These are phyloP conservation scores for Pneumocystis murina DNA, from an alignment of 1,139 yeast species.

Conservation along the genomic window DNA sequence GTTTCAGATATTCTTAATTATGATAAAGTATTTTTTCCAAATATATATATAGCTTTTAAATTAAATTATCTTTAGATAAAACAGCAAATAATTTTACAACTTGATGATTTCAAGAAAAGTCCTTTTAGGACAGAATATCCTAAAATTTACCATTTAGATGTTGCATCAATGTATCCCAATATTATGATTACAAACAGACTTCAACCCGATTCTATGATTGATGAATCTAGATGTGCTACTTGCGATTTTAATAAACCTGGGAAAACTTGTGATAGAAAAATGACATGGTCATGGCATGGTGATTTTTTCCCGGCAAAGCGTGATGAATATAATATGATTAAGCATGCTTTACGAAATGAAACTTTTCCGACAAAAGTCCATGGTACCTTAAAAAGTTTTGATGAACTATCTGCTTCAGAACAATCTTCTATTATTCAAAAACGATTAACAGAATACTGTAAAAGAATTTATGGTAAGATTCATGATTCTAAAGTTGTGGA, in stretches of 20 bases:
- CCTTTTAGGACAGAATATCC: conserved; percentile 67
- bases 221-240: conserved; percentile 90
- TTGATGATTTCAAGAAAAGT: conserved; percentile 42
- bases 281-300: conserved; percentile 98
- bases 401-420: conserved; percentile 59
- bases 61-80: conserved; percentile 20
- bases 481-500: conserved; percentile 73
- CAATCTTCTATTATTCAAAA: conserved; percentile 66
- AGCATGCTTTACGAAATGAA: conserved; percentile 68
- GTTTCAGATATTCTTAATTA: conserved; percentile 66
- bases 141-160: conserved; percentile 91
- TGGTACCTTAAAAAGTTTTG: conserved; percentile 46
- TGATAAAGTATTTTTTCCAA: conserved; percentile 37
- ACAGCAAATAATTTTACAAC: conserved; percentile 38
- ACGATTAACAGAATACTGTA: conserved; percentile 70
- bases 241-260: conserved; percentile 97
- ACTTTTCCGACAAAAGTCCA: conserved; percentile 42
- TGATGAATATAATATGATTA: conserved; percentile 84
- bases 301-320: conserved; percentile 83
- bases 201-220: conserved; percentile 95
- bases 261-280: conserved; percentile 74
- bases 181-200: conserved; percentile 95
- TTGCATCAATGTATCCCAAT: conserved; percentile 98
- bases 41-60: background rate
- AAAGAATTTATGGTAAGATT: conserved; percentile 67